These are phyloP conservation scores for Xylaria arbuscula DNA, from an alignment of 2,329 filamentous ascomycete species.

Conservation along the genomic window DNA sequence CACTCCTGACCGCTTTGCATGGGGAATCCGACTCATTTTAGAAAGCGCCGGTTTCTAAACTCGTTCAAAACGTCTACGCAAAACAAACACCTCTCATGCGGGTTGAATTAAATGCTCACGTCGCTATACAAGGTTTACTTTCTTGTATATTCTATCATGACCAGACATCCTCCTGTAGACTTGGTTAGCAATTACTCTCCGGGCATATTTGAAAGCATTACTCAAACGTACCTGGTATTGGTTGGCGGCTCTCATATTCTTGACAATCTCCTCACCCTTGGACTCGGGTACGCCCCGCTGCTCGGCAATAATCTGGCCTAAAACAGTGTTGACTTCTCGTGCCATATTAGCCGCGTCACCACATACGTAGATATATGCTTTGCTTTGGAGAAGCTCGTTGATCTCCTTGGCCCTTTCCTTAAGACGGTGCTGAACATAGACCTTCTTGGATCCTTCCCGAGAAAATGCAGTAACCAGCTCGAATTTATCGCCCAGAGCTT, in stretches of 20 bases:
- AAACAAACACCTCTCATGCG: slow-evolving; percentile 44
- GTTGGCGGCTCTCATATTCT: slow-evolving; percentile 93
- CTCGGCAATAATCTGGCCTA: slow-evolving; percentile 87
- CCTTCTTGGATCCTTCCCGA: slow-evolving; percentile 85
- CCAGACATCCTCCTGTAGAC: slow-evolving; percentile 75
- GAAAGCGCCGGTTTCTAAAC: slow-evolving; percentile 39
- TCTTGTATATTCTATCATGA: slow-evolving; percentile 58
- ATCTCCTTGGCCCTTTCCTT: slow-evolving; percentile 85
- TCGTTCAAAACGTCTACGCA: slow-evolving; percentile 39
- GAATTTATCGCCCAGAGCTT: slow-evolving; percentile 87
- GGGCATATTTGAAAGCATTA: background rate
- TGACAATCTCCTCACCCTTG: slow-evolving; percentile 96
- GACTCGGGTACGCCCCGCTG: slow-evolving; percentile 83
- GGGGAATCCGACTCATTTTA: slow-evolving; percentile 23
- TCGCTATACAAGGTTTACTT: slow-evolving; percentile 41
- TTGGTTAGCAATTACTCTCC: slow-evolving; percentile 48
- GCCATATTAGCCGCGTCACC: slow-evolving; percentile 98
- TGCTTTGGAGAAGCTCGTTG: slow-evolving; percentile 85
- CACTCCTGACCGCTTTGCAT: slow-evolving; percentile 34
- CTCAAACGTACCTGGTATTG: slow-evolving; percentile 83
- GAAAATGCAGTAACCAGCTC: slow-evolving; percentile 95
- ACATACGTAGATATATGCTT: slow-evolving; percentile 97
- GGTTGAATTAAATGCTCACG: slow-evolving; percentile 43
- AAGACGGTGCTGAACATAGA: slow-evolving; percentile 95
- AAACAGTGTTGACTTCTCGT: slow-evolving; percentile 87